Evolutionary conservation across 805 yeast genomes (phyloP), one percentile per base, ranked within the genome.

Genomic region (Starmerella sirachaensis): DNA sequence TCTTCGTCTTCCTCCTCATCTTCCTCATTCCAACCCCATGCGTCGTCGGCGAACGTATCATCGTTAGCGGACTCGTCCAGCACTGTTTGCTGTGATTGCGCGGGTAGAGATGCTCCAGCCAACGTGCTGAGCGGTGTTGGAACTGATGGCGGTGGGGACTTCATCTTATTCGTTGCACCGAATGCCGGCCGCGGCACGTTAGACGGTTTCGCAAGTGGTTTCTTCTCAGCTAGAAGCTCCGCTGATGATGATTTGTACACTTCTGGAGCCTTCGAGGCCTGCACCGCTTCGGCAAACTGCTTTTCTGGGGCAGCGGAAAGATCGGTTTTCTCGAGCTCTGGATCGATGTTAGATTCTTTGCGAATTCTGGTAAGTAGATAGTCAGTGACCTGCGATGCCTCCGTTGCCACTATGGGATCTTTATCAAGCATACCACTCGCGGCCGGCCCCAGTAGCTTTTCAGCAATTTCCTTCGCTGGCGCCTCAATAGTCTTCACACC

Each of bases 391-490:
- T 65, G 58, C 48, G 72, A 72, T 0, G 95, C 94, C 51, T 78
- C 81, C 0, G 58, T 58, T 42, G 97, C 66, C 3, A 88, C 86
- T 37, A 71, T 69, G 5, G 63, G 59, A 9, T 83, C 78, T 37
- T 67, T 69, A 57, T 91, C 97, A 53, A 88, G 67, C 39, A 88
- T 62, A 1, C 91, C 74, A 1, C 91, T 81, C 0, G 94, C 85
- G 39, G 91, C 70, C 2, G 84, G 83, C 0, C 94, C 88, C 38
- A 91, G 60, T 13, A 86, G 71, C 54, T 78, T 82, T 18, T 77
- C 74, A 40, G 93, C 81, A 39, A 84, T 77, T 30, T 83, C 77
- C 12, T 73, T 79, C 0, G 85, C 75, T 1, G 78, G 62, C 49
- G 86, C 85, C 29, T 67, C 71, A 6, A 75, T 78, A 18, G 77